Evolutionary conservation across 495 filamentous ascomycete species (phyloP), one percentile per base, ranked within the genome.

Genomic region (Hypoxylon subgilvum): DNA sequence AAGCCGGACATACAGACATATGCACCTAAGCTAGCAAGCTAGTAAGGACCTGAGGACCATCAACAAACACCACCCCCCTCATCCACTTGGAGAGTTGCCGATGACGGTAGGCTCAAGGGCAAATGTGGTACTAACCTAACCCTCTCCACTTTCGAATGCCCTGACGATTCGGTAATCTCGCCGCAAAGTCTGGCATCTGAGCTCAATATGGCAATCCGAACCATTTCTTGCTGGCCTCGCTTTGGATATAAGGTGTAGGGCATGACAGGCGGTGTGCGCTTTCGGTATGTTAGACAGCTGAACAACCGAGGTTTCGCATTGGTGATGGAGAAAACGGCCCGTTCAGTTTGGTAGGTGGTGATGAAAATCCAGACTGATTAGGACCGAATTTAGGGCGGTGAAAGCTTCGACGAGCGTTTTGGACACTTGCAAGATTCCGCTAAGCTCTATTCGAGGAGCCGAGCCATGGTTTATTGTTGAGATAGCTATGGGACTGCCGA

Each of bases 101-200:
- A 58, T 58, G 54, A 53, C 61, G 54, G 60, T 30, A 48, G 35
- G 41, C 31, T 23, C 35, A 28, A 52, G 60, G 27, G n/a, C n/a
- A n/a, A n/a, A n/a, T n/a, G n/a, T 43, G 10, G n/a, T 45, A 50
- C 42, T 57, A 63, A 64, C 61, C 61, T 64, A 64, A 64, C 61
- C 61, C 61, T 64, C 61, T 58, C 53, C 61, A 54, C 61, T 49
- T 18, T 22, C 23, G n/a, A 30, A 36, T 19, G 35, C 52, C 31
- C 60, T 57, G 52, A 39, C 18, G 52, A 52, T 28, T 63, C 59
- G 59, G 59, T 22, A 63, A 63, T 63, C 59, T 63, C 32, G 46
- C 46, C 25, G 55, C 41, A 39, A 16, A 50, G 12, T 48, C 14
- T 41, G 34, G 48, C 21, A 43, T 40, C 38, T 5, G 34, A 27